Base-by-base conservation (phyloP, 805 yeast genomes). In the Candida silvatica region DNA sequence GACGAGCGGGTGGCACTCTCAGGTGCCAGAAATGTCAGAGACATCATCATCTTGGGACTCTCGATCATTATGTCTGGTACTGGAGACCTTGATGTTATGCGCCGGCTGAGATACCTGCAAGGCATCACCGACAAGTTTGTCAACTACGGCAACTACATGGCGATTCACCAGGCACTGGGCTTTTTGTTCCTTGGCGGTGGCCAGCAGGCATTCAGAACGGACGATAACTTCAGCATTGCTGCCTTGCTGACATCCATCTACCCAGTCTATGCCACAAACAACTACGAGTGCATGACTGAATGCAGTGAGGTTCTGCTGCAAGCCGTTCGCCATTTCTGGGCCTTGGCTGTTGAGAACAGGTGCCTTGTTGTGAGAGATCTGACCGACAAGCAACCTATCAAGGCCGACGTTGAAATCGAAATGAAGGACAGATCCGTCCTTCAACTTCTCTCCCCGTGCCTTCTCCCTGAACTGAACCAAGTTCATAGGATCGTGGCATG, bases 151-250 rank as follows among this genome's bases (percentile, higher is more conserved):
- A 73, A 76, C 39, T 83, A 73, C 48, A 74, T 82, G 76, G 83
- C 88, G 0, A 65, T 78, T 2, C 85, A 83, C 47, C 70, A 84
- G 64, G 83, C 94, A 0, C 57, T 92, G 26, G 99, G 99, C 2
- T 76, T 90, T 46, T 61, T 90, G 36, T 88, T 90, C 51, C 55
- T 92, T 25, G 96, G 96, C 0, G 92, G 95, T 2, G 96, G 97
- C 0, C 96, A 86, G 52, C 86, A 76, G 54, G 87, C 94, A 0
- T 71, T 92, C 38, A 67, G 74, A 26, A 69, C 66, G 14, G 46
- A 58, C 6, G 71, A 81, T 3, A 69, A 74, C 37, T 62, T 80
- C 47, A 74, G 85, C 2, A 61, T 78, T 36, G 94, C 88, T 0
- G 56, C 80, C 3, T 64, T 92, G 46, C 59, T 86, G 1, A 70